Evolutionary conservation across 2,329 filamentous ascomycete genomes (phyloP).

Genomic region (Tympanopsis confertula): DNA sequence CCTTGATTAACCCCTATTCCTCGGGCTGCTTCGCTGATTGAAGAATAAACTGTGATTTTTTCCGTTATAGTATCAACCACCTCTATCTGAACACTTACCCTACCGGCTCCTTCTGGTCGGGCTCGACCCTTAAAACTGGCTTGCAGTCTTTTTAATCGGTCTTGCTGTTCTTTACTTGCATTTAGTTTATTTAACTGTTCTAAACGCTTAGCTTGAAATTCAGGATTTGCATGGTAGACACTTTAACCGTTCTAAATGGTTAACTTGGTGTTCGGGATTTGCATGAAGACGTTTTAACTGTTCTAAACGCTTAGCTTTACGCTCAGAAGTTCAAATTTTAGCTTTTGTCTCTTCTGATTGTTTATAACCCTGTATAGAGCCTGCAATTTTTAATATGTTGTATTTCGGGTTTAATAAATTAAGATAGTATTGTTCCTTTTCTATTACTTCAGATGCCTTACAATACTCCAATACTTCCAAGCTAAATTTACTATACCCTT

Average conservation of each 20-base stretch:
- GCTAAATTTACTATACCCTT: conserved; percentile 4
- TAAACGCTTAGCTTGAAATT: too few species aligned
- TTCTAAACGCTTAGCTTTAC: conserved; percentile 1
- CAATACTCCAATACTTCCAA: conserved; percentile 4
- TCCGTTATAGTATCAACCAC: neutral
- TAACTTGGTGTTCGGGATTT: conserved; percentile 1
- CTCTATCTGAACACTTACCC: neutral
- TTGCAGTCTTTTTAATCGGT: neutral
- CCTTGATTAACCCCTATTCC: neutral
- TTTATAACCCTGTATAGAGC: conserved; percentile 4
- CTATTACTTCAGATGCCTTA: neutral
- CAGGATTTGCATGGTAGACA: too few species aligned
- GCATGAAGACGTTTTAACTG: conserved; percentile 1
- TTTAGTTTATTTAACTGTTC: conserved; percentile 1
- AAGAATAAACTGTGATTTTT: neutral
- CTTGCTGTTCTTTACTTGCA: neutral
- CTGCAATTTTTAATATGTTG: conserved; percentile 5
- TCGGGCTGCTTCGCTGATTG: neutral
- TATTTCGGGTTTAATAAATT: conserved; percentile 6
- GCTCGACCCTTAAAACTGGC: neutral
- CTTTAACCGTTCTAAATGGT: conserved; percentile 1
- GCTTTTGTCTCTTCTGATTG: conserved; percentile 4
- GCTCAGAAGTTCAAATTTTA: conserved; percentile 1
- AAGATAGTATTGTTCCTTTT: conserved; percentile 5
- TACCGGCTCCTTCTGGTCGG: conserved; percentile 1